Conservation (phyloP, 305 asterid species). For the Fraxinus floribunda region DNA sequence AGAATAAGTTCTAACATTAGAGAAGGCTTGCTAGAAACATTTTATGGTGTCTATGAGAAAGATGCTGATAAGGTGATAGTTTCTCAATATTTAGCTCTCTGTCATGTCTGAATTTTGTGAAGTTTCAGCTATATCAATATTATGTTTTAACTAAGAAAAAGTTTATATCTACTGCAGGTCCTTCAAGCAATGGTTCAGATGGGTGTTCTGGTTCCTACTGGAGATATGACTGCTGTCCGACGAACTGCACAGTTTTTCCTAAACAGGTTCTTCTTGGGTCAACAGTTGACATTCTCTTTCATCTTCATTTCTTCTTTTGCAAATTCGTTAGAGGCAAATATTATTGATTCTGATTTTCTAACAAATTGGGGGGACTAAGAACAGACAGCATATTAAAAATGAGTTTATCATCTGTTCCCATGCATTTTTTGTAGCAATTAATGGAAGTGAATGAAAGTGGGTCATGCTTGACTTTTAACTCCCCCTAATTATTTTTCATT, state of each 20-base stretch:
- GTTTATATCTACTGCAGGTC: constrained; percentile 50
- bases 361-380: neutral
- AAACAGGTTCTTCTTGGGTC: constrained; percentile 52
- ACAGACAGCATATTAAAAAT: neutral
- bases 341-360: neutral
- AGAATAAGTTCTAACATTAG: constrained; percentile 93
- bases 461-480: neutral
- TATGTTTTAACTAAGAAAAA: neutral
- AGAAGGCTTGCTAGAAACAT: constrained; percentile 87
- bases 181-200: constrained; percentile 91
- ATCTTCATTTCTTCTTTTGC: neutral
- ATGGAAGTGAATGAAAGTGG: neutral
- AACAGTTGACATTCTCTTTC: neutral
- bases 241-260: constrained; percentile 95
- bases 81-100: constrained; percentile 12
- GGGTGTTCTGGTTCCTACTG: constrained; percentile 97
- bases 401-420: neutral
- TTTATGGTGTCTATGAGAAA: constrained; percentile 97
- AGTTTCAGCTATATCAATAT: constrained; percentile 8
- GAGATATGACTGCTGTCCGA: constrained; percentile 94
- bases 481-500: neutral
- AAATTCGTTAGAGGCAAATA: neutral
- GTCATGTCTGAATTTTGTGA: neutral
- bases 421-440: neutral
- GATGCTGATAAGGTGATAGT: constrained; percentile 72